Evolutionary conservation across 495 filamentous ascomycete genomes (phyloP), one percentile per base, ranked within the genome.

Genomic region (Penicillium silybi): DNA sequence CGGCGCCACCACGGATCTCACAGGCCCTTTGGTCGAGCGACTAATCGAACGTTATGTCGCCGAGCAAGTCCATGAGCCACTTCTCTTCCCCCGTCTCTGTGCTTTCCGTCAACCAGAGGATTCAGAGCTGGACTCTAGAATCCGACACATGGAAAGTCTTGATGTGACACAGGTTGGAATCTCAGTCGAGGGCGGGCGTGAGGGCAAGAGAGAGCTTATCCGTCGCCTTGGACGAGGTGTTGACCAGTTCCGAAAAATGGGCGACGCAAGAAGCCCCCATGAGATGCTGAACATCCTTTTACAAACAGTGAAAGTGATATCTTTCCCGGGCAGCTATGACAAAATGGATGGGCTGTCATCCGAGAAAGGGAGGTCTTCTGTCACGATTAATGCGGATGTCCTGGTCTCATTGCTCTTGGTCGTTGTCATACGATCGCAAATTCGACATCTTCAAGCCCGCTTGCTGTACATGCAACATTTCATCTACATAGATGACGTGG

Each of bases 111-210:
- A 85, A 26, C 72, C 80, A 1, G 91, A 97, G 45, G 95, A 99
- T 67, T 75, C 83, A n/a, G 92, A 99, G 60, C 69, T 99, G 40
- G 92, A 97, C 64, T 81, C 84, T 16, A 88, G 92, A 56, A 92
- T 97, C 41, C 80, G 88, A 47, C 87, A 95, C 60, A 97, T 97
- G 89, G 83, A 88, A 58, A 86, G 86, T 63, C 85, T 99, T 46
- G 93, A 99, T 63, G 86, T 99, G 38, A 90, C 90, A 2, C 95
- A 99, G 69, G 82, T 97, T 25, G 95, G 95, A 2, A 90, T 97
- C 38, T 74, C 80, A 15, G 85, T 95, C 39, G 86, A 90, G 49
- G 85, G 82, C 19, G 89, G 88, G 1, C 76, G 75, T 34, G 72
- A 74, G 54, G 86, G 80, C 10, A 95, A 90, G 61, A 80, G 85